Evolutionary conservation across 2,329 filamentous ascomycete species (phyloP).

Genomic region (Emergomyces pasteurianus): DNA sequence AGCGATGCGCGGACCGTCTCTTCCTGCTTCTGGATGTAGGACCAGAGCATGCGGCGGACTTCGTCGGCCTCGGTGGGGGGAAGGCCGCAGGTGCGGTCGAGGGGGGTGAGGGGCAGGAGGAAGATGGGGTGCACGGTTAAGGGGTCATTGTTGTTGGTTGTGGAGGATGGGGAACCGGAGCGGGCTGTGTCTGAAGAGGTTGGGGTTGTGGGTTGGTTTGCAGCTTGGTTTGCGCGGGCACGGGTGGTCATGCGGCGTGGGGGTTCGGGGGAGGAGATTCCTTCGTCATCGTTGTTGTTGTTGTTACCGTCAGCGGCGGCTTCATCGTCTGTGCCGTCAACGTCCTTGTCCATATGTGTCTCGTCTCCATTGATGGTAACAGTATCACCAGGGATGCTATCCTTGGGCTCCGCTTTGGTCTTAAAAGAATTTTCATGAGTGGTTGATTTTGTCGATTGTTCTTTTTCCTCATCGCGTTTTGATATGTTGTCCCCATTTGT

Average conservation of each 20-base stretch:
- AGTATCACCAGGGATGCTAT: background rate
- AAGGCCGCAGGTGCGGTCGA: constrained; percentile 46
- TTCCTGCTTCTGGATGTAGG: constrained; percentile 55
- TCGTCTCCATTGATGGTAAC: constrained; percentile 6
- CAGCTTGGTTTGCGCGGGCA: constrained; percentile 28
- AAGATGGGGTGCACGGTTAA: constrained; percentile 45
- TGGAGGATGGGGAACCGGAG: constrained; percentile 22
- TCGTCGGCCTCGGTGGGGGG: constrained; percentile 50
- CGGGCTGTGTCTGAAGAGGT: constrained; percentile 19
- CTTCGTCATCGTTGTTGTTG: constrained; percentile 1
- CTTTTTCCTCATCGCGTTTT: background rate
- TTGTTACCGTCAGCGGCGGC: constrained; percentile 7
- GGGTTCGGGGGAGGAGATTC: constrained; percentile 24
- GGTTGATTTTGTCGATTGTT: background rate
- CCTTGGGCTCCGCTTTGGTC: background rate
- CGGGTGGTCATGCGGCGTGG: constrained; percentile 36
- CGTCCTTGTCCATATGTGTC: constrained; percentile 10
- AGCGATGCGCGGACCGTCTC: constrained; percentile 48
- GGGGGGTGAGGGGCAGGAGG: constrained; percentile 39
- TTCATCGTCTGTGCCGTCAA: constrained; percentile 5
- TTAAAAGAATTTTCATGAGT: background rate
- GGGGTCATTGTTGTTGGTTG: constrained; percentile 53
- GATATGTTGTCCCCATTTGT: constrained; percentile 3
- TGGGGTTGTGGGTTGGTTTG: constrained; percentile 17
- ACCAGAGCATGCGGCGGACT: constrained; percentile 46